Evolutionary conservation across 768 basidiomycete species (phyloP).

Genomic region (Naematelia encephala): DNA sequence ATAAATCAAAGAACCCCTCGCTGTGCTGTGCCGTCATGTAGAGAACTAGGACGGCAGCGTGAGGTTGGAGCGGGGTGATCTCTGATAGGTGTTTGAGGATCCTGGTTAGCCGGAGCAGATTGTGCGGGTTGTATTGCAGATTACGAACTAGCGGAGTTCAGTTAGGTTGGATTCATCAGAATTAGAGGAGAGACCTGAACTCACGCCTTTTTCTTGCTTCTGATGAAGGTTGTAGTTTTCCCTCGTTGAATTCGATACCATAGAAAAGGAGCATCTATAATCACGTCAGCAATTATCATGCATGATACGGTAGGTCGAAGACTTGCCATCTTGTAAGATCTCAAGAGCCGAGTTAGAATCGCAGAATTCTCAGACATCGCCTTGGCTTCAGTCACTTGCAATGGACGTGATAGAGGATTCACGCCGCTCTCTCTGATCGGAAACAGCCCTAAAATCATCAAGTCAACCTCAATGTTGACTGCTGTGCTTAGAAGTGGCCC

Average conservation of each 20-base stretch:
- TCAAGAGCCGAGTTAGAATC: conserved; percentile 21
- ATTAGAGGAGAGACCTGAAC: conserved; percentile 5
- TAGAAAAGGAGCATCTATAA: conserved; percentile 37
- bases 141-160: conserved; percentile 16
- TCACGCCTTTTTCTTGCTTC: conserved; percentile 26
- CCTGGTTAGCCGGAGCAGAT: conserved; percentile 45
- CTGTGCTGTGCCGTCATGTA: conserved; percentile 33
- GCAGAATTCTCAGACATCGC: conserved; percentile 25
- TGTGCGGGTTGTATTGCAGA: conserved; percentile 37
- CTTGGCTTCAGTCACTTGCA: conserved; percentile 32
- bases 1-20: conserved; percentile 28
- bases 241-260: conserved; percentile 38
- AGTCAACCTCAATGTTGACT: neutral
- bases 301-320: conserved; percentile 2
- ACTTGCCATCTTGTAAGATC: conserved; percentile 42
- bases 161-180: neutral
- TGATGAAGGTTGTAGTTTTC: conserved; percentile 9
- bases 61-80: conserved; percentile 28
- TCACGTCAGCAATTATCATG: neutral
- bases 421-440: conserved; percentile 47
- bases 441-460: conserved; percentile 39
- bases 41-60: conserved; percentile 34
- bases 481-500: neutral
- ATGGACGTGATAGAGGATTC: conserved; percentile 38
- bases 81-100: conserved; percentile 45